Base-by-base conservation (phyloP, 176 grass and related monocot species). In the Lolium multiflorum region DNA sequence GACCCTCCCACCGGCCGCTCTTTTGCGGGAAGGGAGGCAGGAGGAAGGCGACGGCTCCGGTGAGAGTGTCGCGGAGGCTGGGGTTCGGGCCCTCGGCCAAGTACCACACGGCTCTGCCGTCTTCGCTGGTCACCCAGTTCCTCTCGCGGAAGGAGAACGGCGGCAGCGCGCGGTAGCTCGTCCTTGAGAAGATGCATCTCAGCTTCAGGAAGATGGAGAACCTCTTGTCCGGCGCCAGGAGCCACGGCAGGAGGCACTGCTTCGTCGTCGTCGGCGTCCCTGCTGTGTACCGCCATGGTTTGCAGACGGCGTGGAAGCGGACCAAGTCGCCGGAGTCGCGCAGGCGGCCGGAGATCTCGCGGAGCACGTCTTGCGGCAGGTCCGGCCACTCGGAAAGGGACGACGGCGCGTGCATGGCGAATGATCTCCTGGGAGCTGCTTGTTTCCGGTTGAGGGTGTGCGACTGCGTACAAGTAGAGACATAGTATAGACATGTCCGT, bases 291-390 rank as follows among this genome's bases (percentile, higher is more conserved):
- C 66, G 31, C 66, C 66, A 69, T 69, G 66, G 16, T 8, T 69
- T 69, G 1, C 71, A 74, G 71, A 51, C 22, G 71, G 71, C 44
- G 21, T 26, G 21, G 71, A 74, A 26, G 44, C 11, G 12, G 13
- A 17, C 21, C 2, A 28, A 11, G 6, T 51, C 47, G 13, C 3
- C 6, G 66, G 66, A 16, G 16, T 41, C 35, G 35, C 7, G 28
- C 66, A 70, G 37, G 66, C 66, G 66, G 66, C 66, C 6, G 35
- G 17, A 70, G 66, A 70, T 70, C 66, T 70, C 66, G 35, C 35
- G 66, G 66, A 18, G 35, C 35, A 70, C 16, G 18, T 70, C 66
- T 37, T 35, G 35, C 15, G 66, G 37, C 0, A 70, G 66, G 7
- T 41, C 66, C 4, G 16, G 18, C 66, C 37, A 70, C 14, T 6